Evolutionary conservation across 768 basidiomycete species (phyloP).

Genomic region (Gelatoporia subvermispora): DNA sequence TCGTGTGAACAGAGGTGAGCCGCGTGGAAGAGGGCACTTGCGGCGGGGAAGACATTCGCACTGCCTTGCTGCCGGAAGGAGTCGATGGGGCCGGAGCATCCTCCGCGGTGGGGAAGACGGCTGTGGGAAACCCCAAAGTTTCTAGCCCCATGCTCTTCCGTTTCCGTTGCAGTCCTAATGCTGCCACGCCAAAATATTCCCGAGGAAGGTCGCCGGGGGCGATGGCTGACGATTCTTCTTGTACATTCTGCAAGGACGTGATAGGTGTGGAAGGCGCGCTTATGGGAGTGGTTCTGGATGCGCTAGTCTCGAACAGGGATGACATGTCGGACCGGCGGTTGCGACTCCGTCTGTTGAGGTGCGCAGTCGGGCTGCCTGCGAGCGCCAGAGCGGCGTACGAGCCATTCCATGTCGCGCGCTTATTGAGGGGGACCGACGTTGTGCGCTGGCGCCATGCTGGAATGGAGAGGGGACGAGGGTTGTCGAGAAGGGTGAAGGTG

Average conservation of each 20-base stretch:
- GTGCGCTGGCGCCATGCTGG: conserved; percentile 17
- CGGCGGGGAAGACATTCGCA: conserved; percentile 9
- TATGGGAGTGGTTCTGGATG: conserved; percentile 23
- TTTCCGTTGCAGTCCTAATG: conserved; percentile 54
- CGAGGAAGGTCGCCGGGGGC: conserved; percentile 1
- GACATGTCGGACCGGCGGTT: conserved; percentile 54
- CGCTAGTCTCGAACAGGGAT: conserved; percentile 33
- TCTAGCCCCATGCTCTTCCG: conserved; percentile 47
- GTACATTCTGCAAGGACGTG: conserved; percentile 30
- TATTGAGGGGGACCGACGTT: conserved; percentile 27
- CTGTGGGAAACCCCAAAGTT: conserved; percentile 31
- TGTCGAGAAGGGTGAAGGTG: conserved; percentile 25
- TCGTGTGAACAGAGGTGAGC: conserved; percentile 56
- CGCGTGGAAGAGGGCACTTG: conserved; percentile 38
- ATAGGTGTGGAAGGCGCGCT: conserved; percentile 39
- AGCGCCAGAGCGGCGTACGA: conserved; percentile 49
- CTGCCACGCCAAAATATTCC: conserved; percentile 54
- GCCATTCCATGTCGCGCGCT: conserved; percentile 76
- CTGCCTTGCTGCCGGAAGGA: conserved; percentile 5
- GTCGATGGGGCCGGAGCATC: conserved; percentile 10
- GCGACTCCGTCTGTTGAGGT: conserved; percentile 35
- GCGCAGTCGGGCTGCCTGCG: conserved; percentile 42
- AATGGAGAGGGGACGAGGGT: conserved; percentile 42
- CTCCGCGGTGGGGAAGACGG: conserved; percentile 19
- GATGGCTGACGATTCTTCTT: conserved; percentile 33